Evolutionary conservation across 768 basidiomycete species (phyloP).

Genomic region (Epithele typhae): DNA sequence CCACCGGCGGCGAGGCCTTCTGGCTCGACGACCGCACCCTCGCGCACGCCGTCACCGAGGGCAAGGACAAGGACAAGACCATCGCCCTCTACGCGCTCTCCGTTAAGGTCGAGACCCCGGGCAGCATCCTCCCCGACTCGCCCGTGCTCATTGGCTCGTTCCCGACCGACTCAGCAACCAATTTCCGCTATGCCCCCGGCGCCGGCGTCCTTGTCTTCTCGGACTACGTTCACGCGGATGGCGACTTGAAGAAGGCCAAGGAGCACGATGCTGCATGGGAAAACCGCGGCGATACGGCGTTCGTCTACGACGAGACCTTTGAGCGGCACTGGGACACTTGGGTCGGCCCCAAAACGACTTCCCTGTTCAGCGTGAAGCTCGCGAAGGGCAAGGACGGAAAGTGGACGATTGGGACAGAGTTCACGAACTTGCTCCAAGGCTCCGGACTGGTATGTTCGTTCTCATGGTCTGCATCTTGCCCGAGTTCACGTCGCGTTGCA

Average conservation of each 20-base stretch:
- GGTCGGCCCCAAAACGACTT: slow-evolving; percentile 64
- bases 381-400: slow-evolving; percentile 40
- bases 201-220: slow-evolving; percentile 76
- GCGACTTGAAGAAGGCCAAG: slow-evolving; percentile 61
- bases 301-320: slow-evolving; percentile 43
- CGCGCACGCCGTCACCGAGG: slow-evolving; percentile 58
- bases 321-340: slow-evolving; percentile 61
- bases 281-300: slow-evolving; percentile 65
- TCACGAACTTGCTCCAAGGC: slow-evolving; percentile 57
- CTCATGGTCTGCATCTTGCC: background rate
- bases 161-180: slow-evolving; percentile 61
- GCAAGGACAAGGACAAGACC: slow-evolving; percentile 40
- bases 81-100: slow-evolving; percentile 59
- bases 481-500: slow-evolving; percentile 20
- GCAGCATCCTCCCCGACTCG: slow-evolving; percentile 33
- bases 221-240: slow-evolving; percentile 75
- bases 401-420: slow-evolving; percentile 51
- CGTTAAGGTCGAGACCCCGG: slow-evolving; percentile 38
- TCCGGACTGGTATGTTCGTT: slow-evolving; percentile 60
- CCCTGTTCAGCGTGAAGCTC: slow-evolving; percentile 69
- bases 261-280: slow-evolving; percentile 70
- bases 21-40: slow-evolving; percentile 75
- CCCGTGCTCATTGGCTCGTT: slow-evolving; percentile 55
- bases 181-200: slow-evolving; percentile 62
- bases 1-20: slow-evolving; percentile 70